phyloP scores from a whole-genome alignment of 805 yeast species.

The Saccharomyces cerevisiae region DNA sequence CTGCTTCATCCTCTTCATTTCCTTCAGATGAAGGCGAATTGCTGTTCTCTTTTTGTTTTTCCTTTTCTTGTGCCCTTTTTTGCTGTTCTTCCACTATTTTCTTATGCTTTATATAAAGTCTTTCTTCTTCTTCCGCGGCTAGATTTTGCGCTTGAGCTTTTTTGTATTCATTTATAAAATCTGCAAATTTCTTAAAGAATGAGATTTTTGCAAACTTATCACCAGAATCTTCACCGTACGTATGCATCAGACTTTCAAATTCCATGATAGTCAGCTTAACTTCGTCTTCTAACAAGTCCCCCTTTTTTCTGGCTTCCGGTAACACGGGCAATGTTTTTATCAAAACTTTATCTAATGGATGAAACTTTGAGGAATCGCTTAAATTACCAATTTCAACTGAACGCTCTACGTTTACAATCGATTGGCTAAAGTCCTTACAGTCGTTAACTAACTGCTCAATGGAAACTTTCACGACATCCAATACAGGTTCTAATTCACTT shows the following conservation, averaged over 20 bases:
- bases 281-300: constrained; percentile 55
- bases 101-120: constrained; percentile 69
- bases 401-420: constrained; percentile 59
- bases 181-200: constrained; percentile 73
- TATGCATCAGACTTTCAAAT: constrained; percentile 64
- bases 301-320: constrained; percentile 68
- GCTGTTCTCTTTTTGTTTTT: constrained; percentile 6
- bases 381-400: constrained; percentile 78
- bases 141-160: constrained; percentile 73
- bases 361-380: constrained; percentile 68
- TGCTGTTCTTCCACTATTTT: constrained; percentile 37
- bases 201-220: constrained; percentile 59
- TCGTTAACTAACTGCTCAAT: constrained; percentile 75
- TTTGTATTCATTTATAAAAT: constrained; percentile 70
- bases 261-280: constrained; percentile 53
- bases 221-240: constrained; percentile 80
- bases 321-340: constrained; percentile 53
- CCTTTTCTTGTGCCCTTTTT: constrained; percentile 16
- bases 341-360: constrained; percentile 74
- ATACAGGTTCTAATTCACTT: constrained; percentile 58
- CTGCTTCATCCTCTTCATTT: constrained; percentile 11
- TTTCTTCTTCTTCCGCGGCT: constrained; percentile 72
- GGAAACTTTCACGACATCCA: constrained; percentile 59
- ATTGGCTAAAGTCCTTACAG: constrained; percentile 53
- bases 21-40: constrained; percentile 6